Percentiles rank a stretch among this genome's conserved stretches.
Conservation (phyloP, 106 monocot genomes). For the Platanthera guangdongensis region DNA sequence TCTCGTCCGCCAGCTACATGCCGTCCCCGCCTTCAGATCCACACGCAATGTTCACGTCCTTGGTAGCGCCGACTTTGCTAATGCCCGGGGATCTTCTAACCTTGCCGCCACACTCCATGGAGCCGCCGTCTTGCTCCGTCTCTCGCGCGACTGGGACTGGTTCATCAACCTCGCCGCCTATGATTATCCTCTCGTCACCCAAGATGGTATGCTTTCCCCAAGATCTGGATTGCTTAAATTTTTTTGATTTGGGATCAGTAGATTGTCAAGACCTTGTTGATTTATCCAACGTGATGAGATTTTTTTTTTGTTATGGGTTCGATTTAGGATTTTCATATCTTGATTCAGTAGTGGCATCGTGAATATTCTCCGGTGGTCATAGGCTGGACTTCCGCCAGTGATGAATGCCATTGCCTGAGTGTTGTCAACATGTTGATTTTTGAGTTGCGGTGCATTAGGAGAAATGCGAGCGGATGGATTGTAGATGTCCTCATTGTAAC, state of each 20-base stretch:
- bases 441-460: too few species aligned
- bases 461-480: too few species aligned
- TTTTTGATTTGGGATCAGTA: not conserved
- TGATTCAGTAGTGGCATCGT: too few species aligned
- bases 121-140: constrained; percentile 43
- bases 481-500: too few species aligned
- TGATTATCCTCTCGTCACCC: constrained; percentile 79
- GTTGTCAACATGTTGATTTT: too few species aligned
- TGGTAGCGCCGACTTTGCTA: constrained; percentile 43
- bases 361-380: too few species aligned
- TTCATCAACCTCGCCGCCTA: constrained; percentile 58
- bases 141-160: constrained; percentile 49
- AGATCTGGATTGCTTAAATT: not conserved
- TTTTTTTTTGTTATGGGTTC: not conserved
- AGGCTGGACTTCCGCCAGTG: too few species aligned
- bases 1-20: constrained; percentile 26
- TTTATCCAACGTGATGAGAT: not conserved
- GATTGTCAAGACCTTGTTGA: not conserved
- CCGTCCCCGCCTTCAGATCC: constrained; percentile 21
- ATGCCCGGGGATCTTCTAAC: constrained; percentile 46
- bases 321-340: not conserved
- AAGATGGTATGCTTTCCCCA: constrained; percentile 52
- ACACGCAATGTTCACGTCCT: constrained; percentile 46
- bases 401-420: too few species aligned
- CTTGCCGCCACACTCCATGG: constrained; percentile 60